Base-by-base conservation (phyloP, 306 rosid species). In the Aeschynomene evenia region DNA sequence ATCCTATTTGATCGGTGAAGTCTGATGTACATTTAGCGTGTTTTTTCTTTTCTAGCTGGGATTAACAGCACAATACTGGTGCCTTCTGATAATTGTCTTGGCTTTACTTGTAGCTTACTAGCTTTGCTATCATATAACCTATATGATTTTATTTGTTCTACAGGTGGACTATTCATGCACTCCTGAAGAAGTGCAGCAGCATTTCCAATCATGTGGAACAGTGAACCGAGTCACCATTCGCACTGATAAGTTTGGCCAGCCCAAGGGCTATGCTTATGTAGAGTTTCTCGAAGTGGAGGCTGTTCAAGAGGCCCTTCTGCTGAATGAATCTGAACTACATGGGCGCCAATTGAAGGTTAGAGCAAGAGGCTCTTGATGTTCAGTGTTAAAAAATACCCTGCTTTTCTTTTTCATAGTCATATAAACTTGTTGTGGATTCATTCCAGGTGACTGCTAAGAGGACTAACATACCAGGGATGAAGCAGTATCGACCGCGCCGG, bases 111-210 rank as follows among this genome's bases (percentile, higher is more conserved):
- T n/a, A n/a, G n/a, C n/a, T n/a, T n/a, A n/a, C n/a, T 68, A 69
- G 20, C 42, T 45, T 23, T 64, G 57, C 37, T 5, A 29, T 58
- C 59, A 49, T 40, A 59, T 65, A 15, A 26, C 33, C 24, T 68
- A 58, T 26, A 40, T 20, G 18, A 37, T 13, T 63, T 55, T 59
- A 59, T 55, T 10, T 72, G 68, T 42, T 75, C 26, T 68, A 56
- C 89, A 90, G 96, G 94, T 90, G 42, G 94, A 87, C 59, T 90
- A 90, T 74, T 60, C 91, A 11, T 90, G 94, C 58, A 87, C 94
- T 49, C 94, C 96, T 14, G 96, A 90, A 80, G 96, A 90, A 72
- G 94, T 90, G 77, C 96, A 90, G 78, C 96, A 90, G 70, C 96
- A 87, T 84, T 90, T 87, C 79, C 90, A 89, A 70, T 77, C 90